Base-by-base conservation (phyloP, 345 rosid species). In the Aurinia saxatilis region DNA sequence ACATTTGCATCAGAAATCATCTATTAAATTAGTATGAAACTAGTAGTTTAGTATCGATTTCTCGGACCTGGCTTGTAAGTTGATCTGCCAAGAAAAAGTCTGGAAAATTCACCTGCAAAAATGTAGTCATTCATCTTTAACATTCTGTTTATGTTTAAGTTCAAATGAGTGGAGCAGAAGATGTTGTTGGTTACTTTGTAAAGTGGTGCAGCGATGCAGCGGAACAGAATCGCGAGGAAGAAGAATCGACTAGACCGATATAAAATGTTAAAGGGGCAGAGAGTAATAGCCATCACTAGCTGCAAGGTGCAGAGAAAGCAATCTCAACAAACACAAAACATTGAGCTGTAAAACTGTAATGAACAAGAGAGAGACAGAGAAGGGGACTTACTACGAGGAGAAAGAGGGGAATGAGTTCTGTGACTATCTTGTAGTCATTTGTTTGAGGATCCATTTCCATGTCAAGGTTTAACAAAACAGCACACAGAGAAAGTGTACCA, bases 21-120 rank as follows among this genome's bases (percentile, higher is more conserved):
- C 8, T n/a, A 50, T 27, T 37, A 45, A 31, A 15, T 65, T 31
- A 31, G 41, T 21, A 15, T 10, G 13, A 8, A 4, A 4, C 17
- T 23, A 21, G 10, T 35, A 15, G 21, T n/a, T 14, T 31, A 19
- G 34, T 16, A 36, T 6, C 12, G 10, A 41, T 7, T 15, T 62
- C 21, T 35, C 75, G 4, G 16, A 84, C 95, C 83, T 88, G 96
- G 75, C 96, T 89, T 5, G 96, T 89, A 14, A 89, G 68, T 40
- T 89, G 95, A 75, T 89, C 95, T 27, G 82, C 89, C 67, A 86
- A 71, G 81, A 89, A 84, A 77, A 86, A 89, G 71, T 89, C 96
- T 3, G 89, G 78, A 25, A 89, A 79, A 16, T 73, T 74, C 69
- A 89, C 86, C 96, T 89, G 60, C 55, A 68, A 7, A 31, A 5